Base-by-base conservation (phyloP, 495 filamentous ascomycete genomes). In the Bombardia bombarda region DNA sequence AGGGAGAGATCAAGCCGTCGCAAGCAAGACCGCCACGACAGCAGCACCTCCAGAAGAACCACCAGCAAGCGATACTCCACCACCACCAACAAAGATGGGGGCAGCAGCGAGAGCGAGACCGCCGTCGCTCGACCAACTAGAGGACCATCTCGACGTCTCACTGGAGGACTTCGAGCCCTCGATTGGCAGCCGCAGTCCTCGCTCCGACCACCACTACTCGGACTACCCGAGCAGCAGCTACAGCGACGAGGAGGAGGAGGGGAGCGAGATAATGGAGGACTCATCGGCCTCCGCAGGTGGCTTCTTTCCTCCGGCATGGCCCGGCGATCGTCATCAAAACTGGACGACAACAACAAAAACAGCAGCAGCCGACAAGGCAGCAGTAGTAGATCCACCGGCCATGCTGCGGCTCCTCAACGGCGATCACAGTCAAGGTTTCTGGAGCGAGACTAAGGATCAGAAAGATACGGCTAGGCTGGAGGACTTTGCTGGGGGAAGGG, bases 141-240 rank as follows among this genome's bases (percentile, higher is more conserved):
- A n/a, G n/a, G 80, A 86, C 57, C 77, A 78, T 60, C 80, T 89
- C 65, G 76, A 81, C 66, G 82, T 74, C 33, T 86, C 83, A 40
- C 72, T 88, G 52, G 78, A 82, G 56, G 84, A 90, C 68, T 87
- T 87, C 73, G 83, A 83, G 49, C 69, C 61, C 38, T 56, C 65
- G 52, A 61, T 47, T 40, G 42, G 51, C 47, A 39, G 34, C 36
- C 28, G 40, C 52, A 43, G 37, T 19, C 33, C 31, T 18, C 42
- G 36, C 9, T 32, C 24, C 14, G 22, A 18, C 63, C 67, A 31
- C 74, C 75, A 74, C 53, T 77, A 80, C 53, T 70, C 69, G 31
- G 13, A 17, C 16, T 66, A 84, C 42, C 86, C 82, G 13, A 88
- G 83, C 35, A 86, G 82, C 32, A 88, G 87, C 68, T 77, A 79